phyloP scores from a whole-genome alignment of 768 basidiomycete species.

The Termitomyces eurrhizus region DNA sequence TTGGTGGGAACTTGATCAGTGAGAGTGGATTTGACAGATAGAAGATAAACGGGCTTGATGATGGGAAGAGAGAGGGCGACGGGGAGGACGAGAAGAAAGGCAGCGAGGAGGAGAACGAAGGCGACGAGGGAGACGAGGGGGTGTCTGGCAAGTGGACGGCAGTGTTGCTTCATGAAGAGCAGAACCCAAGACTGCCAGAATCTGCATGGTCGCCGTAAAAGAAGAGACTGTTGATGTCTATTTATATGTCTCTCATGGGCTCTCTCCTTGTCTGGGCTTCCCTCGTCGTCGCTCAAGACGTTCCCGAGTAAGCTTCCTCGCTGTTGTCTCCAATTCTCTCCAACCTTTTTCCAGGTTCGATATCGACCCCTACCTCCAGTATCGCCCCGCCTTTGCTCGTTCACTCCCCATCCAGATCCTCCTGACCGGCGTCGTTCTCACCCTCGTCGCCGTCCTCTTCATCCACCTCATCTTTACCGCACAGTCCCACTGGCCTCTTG shows the following conservation, averaged over 20 bases:
- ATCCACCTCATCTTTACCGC: constrained; percentile 93
- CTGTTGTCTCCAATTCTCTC: background rate
- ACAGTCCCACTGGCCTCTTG: constrained; percentile 94
- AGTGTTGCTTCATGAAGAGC: constrained; percentile 20
- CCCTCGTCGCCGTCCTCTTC: constrained; percentile 80
- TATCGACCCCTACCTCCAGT: constrained; percentile 72
- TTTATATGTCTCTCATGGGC: background rate
- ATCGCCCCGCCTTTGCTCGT: constrained; percentile 76
- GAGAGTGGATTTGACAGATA: constrained; percentile 38
- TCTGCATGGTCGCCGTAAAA: background rate
- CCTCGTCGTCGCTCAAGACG: constrained; percentile 7
- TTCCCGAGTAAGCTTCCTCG: constrained; percentile 11
- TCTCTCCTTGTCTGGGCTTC: constrained; percentile 2
- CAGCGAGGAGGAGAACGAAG: constrained; percentile 46
- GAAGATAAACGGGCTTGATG: constrained; percentile 63
- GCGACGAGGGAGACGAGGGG: constrained; percentile 43
- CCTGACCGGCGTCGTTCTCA: constrained; percentile 78
- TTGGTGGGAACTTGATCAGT: constrained; percentile 36
- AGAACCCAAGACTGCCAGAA: background rate
- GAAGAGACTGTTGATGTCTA: constrained; percentile 6
- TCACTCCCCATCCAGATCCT: constrained; percentile 92
- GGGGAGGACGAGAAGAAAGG: constrained; percentile 73
- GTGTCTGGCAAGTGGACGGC: constrained; percentile 43
- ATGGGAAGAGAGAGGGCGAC: constrained; percentile 75
- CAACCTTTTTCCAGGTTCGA: constrained; percentile 18